Evolutionary conservation across 257 asterid genomes (phyloP).

Genomic region (Solanum arcanum): DNA sequence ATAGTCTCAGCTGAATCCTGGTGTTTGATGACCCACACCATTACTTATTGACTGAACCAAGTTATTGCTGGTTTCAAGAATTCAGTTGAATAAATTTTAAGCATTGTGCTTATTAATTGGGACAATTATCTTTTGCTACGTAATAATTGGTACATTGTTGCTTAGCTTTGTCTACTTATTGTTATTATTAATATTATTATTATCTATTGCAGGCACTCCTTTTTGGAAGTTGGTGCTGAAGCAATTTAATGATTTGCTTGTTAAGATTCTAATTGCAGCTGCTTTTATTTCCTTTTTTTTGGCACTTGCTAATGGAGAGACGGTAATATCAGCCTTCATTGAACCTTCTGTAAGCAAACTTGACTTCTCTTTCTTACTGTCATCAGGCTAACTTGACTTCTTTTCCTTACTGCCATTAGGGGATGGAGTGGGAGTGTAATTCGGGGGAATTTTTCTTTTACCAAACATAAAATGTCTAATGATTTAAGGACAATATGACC

Average conservation of each 20-base stretch:
- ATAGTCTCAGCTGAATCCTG: background rate
- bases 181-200: background rate
- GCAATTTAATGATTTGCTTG: conserved; percentile 98
- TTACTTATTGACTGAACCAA: background rate
- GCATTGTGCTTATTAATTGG: background rate
- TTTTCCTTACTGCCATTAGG: background rate
- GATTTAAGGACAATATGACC: background rate
- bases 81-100: background rate
- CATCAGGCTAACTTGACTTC: background rate
- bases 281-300: conserved; percentile 79
- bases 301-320: conserved; percentile 96
- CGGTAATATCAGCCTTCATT: conserved; percentile 87
- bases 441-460: background rate
- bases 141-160: background rate
- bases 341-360: conserved; percentile 81
- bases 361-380: background rate
- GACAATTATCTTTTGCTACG: background rate
- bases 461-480: background rate
- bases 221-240: conserved; percentile 93
- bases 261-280: conserved; percentile 89
- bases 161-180: background rate
- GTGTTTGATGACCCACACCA: background rate
- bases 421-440: background rate
- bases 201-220: conserved; percentile 59
- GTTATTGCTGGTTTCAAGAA: background rate